These are phyloP conservation scores for Tieghemostelium lacteum DNA, from an alignment of 78 protist genomes.

Conservation along the genomic window DNA sequence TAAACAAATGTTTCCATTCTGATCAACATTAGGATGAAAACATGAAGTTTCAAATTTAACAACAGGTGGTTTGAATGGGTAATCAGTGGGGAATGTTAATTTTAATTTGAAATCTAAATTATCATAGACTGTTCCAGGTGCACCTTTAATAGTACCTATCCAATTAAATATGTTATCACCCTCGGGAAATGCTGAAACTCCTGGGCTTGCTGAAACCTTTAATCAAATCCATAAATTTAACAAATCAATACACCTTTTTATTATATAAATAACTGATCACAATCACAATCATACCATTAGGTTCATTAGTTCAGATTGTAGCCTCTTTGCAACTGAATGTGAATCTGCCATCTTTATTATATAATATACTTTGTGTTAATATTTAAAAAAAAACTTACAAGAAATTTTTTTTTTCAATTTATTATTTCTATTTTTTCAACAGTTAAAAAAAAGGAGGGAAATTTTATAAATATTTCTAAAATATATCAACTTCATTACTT, in stretches of 20 bases:
- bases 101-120: constrained; percentile 22
- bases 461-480: not conserved
- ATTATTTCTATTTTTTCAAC: not conserved
- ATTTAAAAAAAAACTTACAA: not conserved
- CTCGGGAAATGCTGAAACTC: not conserved
- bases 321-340: constrained; percentile 35
- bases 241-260: not conserved
- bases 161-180: constrained; percentile 38
- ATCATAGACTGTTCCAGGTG: constrained; percentile 39
- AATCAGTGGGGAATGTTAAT: constrained; percentile 84
- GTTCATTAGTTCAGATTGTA: constrained; percentile 75
- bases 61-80: constrained; percentile 90
- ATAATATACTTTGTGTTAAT: not conserved
- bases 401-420: not conserved
- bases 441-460: not conserved
- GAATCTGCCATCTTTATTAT: not conserved
- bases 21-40: constrained; percentile 96
- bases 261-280: too few species aligned
- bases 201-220: constrained; percentile 28
- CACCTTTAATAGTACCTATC: constrained; percentile 55
- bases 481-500: not conserved
- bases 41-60: constrained; percentile 89
- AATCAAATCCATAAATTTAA: too few species aligned
- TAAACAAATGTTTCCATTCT: constrained; percentile 92
- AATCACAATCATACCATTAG: constrained; percentile 77